These are phyloP conservation scores for Tetrapyrgos nigripes DNA, from an alignment of 1,284 basidiomycete species.

Conservation along the genomic window DNA sequence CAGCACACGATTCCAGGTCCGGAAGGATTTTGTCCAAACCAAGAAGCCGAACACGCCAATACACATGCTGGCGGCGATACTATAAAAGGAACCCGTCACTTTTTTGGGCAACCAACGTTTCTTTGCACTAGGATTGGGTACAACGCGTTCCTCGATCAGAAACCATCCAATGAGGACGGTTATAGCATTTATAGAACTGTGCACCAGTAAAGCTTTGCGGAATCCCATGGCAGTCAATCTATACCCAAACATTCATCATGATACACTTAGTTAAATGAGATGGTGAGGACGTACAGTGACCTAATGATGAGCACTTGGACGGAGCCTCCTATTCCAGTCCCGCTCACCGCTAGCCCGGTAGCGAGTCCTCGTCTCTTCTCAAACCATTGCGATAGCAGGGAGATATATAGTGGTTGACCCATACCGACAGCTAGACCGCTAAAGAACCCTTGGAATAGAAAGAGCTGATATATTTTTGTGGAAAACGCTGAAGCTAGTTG, in stretches of 20 bases:
- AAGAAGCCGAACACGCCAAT: conserved; percentile 31
- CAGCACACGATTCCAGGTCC: not conserved
- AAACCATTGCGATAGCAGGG: conserved; percentile 33
- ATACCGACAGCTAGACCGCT: conserved; percentile 29
- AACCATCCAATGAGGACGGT: conserved; percentile 26
- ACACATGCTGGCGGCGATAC: conserved; percentile 27
- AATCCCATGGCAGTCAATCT: conserved; percentile 28
- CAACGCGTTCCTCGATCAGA: conserved; percentile 27
- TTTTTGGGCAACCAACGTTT: conserved; percentile 29
- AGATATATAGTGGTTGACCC: conserved; percentile 31
- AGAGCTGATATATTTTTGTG: conserved; percentile 29
- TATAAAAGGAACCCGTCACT: conserved; percentile 23
- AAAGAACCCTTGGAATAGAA: conserved; percentile 30
- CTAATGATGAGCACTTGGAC: conserved; percentile 26
- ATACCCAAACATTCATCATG: not conserved
- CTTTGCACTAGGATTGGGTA: conserved; percentile 18
- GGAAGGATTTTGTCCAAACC: conserved; percentile 9
- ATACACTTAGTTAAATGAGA: not conserved
- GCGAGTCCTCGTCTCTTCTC: conserved; percentile 27
- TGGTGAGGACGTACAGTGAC: conserved; percentile 19
- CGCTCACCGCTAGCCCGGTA: conserved; percentile 30
- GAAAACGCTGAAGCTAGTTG: conserved; percentile 29
- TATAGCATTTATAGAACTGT: conserved; percentile 23
- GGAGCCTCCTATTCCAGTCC: conserved; percentile 29
- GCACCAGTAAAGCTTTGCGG: conserved; percentile 26